Percentiles rank a stretch among this genome's conserved stretches.
These are phyloP conservation scores for Irpex rosettiformis DNA, from an alignment of 1,284 basidiomycete species.

Conservation along the genomic window DNA sequence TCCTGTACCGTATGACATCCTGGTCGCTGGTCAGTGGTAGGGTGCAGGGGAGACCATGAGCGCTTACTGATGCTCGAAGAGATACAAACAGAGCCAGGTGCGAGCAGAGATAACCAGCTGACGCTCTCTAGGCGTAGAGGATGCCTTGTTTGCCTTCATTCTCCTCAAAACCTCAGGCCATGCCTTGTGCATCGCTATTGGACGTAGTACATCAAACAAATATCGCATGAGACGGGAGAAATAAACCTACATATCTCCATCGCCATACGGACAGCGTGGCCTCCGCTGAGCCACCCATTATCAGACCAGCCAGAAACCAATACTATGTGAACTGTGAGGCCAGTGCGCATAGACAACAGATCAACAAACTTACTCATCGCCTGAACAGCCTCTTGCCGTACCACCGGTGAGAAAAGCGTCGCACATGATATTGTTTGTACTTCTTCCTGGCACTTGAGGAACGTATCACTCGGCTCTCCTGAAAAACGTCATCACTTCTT, in stretches of 20 bases:
- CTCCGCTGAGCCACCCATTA: conserved; percentile 88
- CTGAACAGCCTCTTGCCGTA: conserved; percentile 81
- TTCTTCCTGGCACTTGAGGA: conserved; percentile 70
- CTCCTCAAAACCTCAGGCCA: conserved; percentile 80
- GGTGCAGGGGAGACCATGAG: neutral
- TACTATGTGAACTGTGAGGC: conserved; percentile 40
- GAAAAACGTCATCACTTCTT: neutral
- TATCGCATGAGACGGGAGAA: neutral
- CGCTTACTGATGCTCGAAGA: conserved; percentile 89
- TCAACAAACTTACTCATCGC: conserved; percentile 69
- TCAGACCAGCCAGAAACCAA: conserved; percentile 89
- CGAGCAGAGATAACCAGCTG: conserved; percentile 77
- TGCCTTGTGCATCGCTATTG: conserved; percentile 79
- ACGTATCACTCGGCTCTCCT: conserved; percentile 63
- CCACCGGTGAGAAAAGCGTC: conserved; percentile 82
- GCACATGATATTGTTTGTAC: conserved; percentile 82
- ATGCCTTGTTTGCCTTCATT: conserved; percentile 62
- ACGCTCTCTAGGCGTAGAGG: conserved; percentile 63
- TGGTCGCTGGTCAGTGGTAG: conserved; percentile 25
- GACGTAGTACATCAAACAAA: neutral
- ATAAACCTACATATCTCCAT: conserved; percentile 74
- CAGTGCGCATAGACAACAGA: conserved; percentile 10
- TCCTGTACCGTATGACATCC: conserved; percentile 90
- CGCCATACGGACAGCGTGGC: conserved; percentile 91
- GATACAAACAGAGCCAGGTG: conserved; percentile 88